These are phyloP conservation scores for Solanum virginianum DNA, from an alignment of 257 asterid genomes.

Conservation along the genomic window DNA sequence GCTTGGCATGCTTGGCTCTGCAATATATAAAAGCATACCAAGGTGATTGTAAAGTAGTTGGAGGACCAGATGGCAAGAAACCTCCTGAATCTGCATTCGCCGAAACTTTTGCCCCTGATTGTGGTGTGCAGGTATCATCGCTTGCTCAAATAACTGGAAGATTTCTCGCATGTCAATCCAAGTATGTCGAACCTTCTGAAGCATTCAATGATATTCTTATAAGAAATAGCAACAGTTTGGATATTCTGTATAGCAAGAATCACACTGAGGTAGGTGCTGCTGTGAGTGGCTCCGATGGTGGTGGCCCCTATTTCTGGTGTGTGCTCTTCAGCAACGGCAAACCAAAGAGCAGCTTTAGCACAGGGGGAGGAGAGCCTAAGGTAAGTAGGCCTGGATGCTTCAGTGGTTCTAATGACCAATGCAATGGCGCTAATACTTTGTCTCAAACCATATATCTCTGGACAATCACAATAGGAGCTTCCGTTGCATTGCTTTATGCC, in stretches of 20 bases:
- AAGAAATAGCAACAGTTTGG: slow-evolving; percentile 44
- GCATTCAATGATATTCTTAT: slow-evolving; percentile 61
- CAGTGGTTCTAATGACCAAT: slow-evolving; percentile 68
- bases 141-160: slow-evolving; percentile 78
- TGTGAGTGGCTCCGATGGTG: slow-evolving; percentile 64
- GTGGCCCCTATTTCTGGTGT: slow-evolving; percentile 84
- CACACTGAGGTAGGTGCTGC: slow-evolving; percentile 94
- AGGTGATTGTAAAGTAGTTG: slow-evolving; percentile 69
- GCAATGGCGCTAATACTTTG: slow-evolving; percentile 25
- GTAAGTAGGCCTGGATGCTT: slow-evolving; percentile 72
- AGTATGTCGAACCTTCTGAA: slow-evolving; percentile 34
- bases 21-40: slow-evolving; percentile 80
- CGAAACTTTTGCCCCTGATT: slow-evolving; percentile 70
- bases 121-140: slow-evolving; percentile 43
- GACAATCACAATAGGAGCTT: slow-evolving; percentile 25
- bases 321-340: slow-evolving; percentile 70
- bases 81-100: slow-evolving; percentile 59
- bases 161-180: slow-evolving; percentile 69
- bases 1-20: slow-evolving; percentile 83
- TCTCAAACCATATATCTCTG: slow-evolving; percentile 8
- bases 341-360: slow-evolving; percentile 44
- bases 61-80: slow-evolving; percentile 58
- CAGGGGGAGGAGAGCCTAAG: slow-evolving; percentile 52
- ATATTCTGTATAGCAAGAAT: slow-evolving; percentile 49
- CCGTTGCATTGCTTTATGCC: slow-evolving; percentile 21